These are phyloP conservation scores for Termitomyces sp. DNA, from an alignment of 768 basidiomycete genomes.

Conservation along the genomic window DNA sequence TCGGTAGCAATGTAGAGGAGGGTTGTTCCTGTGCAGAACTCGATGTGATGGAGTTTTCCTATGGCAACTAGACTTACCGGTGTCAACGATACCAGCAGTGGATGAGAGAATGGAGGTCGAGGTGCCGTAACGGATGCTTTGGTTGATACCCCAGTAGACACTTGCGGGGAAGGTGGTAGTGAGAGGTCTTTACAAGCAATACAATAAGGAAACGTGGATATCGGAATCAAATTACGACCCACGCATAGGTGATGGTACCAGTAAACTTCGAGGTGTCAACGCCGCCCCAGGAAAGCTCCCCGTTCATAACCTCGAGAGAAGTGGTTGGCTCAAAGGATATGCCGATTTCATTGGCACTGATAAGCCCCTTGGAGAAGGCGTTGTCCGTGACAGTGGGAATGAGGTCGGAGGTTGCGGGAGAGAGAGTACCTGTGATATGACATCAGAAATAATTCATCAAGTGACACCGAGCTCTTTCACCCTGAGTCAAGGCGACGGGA, in stretches of 20 bases:
- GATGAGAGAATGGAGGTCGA: slow-evolving; percentile 38
- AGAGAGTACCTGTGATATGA: slow-evolving; percentile 26
- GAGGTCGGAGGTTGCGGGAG: slow-evolving; percentile 17
- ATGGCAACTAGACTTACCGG: slow-evolving; percentile 29
- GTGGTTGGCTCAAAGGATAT: slow-evolving; percentile 52
- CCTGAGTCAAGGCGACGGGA: slow-evolving; percentile 50
- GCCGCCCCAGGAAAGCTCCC: slow-evolving; percentile 56
- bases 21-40: slow-evolving; percentile 36
- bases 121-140: slow-evolving; percentile 49
- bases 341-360: slow-evolving; percentile 38
- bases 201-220: neutral
- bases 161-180: slow-evolving; percentile 44
- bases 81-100: slow-evolving; percentile 60
- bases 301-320: slow-evolving; percentile 32
- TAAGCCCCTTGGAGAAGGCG: slow-evolving; percentile 37
- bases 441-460: neutral
- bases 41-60: neutral
- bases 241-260: slow-evolving; percentile 41
- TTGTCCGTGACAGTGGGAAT: slow-evolving; percentile 63
- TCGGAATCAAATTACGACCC: slow-evolving; percentile 4
- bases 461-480: slow-evolving; percentile 17
- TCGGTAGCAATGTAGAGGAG: slow-evolving; percentile 45
- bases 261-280: slow-evolving; percentile 40
- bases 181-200: slow-evolving; percentile 31
- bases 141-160: slow-evolving; percentile 59